Percentiles rank a stretch among this genome's conserved stretches.
phyloP scores from a whole-genome alignment of 1,284 basidiomycete species.

The Cystobasidium pallidum region DNA sequence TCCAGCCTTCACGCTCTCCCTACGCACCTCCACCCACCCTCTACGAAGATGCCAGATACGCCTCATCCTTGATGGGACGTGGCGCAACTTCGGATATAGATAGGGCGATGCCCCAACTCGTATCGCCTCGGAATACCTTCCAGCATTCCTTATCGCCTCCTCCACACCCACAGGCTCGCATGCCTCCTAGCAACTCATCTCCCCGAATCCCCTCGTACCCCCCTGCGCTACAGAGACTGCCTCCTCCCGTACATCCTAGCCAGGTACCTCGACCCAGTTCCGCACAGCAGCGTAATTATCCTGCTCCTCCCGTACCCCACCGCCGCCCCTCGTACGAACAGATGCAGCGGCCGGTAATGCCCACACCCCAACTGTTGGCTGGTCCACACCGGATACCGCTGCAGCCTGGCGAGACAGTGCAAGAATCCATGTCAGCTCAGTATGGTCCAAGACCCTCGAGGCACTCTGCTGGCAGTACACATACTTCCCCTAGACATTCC shows the following conservation, averaged over 20 bases:
- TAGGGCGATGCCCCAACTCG: neutral
- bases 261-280: slow-evolving; percentile 3
- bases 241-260: slow-evolving; percentile 4
- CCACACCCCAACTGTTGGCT: slow-evolving; percentile 1
- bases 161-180: slow-evolving; percentile 12
- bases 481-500: slow-evolving; percentile 15
- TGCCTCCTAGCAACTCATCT: slow-evolving; percentile 22
- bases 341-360: neutral
- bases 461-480: neutral
- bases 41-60: slow-evolving; percentile 30
- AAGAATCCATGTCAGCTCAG: slow-evolving; percentile 12
- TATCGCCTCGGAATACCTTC: slow-evolving; percentile 9
- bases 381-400: slow-evolving; percentile 30
- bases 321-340: slow-evolving; percentile 10
- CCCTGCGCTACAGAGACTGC: slow-evolving; percentile 15
- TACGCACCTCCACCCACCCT: slow-evolving; percentile 26
- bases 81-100: slow-evolving; percentile 2
- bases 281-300: neutral
- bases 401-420: slow-evolving; percentile 38
- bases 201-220: slow-evolving; percentile 36
- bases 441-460: slow-evolving; percentile 14
- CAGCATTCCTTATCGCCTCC: slow-evolving; percentile 10
- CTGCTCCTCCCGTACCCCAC: slow-evolving; percentile 2
- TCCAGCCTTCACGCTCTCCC: slow-evolving; percentile 1
- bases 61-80: slow-evolving; percentile 1